Evolutionary conservation across 495 filamentous ascomycete genomes (phyloP).

Genomic region (Hypoxylon subgilvum): DNA sequence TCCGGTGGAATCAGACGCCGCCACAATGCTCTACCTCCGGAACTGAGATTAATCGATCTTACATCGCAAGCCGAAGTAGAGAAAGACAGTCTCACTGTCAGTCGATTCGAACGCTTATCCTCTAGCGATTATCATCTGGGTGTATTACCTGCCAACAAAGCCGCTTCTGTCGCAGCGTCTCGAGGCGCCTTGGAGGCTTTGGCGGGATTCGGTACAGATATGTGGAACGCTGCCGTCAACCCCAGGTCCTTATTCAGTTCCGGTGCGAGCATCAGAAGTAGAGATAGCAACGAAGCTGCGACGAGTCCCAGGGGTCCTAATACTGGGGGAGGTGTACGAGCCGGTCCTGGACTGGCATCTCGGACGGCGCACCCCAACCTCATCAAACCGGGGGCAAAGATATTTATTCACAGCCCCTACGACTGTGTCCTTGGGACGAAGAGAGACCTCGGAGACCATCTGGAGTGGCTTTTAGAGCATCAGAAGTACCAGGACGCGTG

Average conservation of each 20-base stretch:
- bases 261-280: constrained; percentile 79
- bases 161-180: constrained; percentile 63
- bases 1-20: constrained; percentile 67
- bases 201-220: constrained; percentile 61
- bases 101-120: constrained; percentile 82
- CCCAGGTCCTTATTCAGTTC: constrained; percentile 85
- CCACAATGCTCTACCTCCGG: constrained; percentile 78
- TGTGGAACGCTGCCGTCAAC: constrained; percentile 84
- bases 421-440: constrained; percentile 89
- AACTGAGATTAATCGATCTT: constrained; percentile 88
- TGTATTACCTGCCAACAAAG: constrained; percentile 75
- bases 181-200: constrained; percentile 72
- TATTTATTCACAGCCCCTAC: constrained; percentile 95
- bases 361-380: constrained; percentile 53
- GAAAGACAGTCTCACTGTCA: constrained; percentile 80
- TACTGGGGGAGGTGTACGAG: constrained; percentile 38
- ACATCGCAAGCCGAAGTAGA: constrained; percentile 76
- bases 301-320: constrained; percentile 40
- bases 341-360: constrained; percentile 7
- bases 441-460: constrained; percentile 80
- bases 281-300: constrained; percentile 61
- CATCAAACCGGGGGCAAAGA: constrained; percentile 76
- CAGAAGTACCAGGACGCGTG: constrained; percentile 83
- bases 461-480: constrained; percentile 81
- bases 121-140: constrained; percentile 91